A percentile compares a stretch with the other conserved stretches of the same genome.
Evolutionary conservation across 1,139 yeast genomes (phyloP).

Genomic region (Diutina pseudorugosa): DNA sequence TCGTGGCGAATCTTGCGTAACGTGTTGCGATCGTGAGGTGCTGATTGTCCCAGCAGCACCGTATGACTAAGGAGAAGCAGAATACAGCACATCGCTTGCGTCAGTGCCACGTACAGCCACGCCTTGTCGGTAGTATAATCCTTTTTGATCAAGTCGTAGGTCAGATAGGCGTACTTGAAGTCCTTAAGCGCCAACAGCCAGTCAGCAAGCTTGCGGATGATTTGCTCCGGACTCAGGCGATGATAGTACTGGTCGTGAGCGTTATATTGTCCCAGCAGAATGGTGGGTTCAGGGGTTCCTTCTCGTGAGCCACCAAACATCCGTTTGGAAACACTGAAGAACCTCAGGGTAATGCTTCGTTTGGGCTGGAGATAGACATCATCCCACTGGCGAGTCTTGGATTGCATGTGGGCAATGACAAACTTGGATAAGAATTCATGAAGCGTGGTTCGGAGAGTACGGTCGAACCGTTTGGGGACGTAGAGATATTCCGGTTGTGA

Average conservation of each 20-base stretch:
- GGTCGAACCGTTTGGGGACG: slow-evolving; percentile 26
- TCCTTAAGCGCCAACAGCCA: slow-evolving; percentile 86
- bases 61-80: slow-evolving; percentile 62
- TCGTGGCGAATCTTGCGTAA: slow-evolving; percentile 50
- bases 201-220: slow-evolving; percentile 75
- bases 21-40: slow-evolving; percentile 31
- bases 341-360: slow-evolving; percentile 59
- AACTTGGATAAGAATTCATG: slow-evolving; percentile 44
- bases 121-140: slow-evolving; percentile 74
- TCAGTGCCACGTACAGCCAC: slow-evolving; percentile 72
- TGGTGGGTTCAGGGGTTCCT: slow-evolving; percentile 4
- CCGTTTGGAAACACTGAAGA: slow-evolving; percentile 56
- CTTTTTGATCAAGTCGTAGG: slow-evolving; percentile 72
- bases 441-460: slow-evolving; percentile 29
- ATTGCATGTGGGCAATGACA: slow-evolving; percentile 71
- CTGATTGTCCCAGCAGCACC: slow-evolving; percentile 12
- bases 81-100: slow-evolving; percentile 78
- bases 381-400: slow-evolving; percentile 64
- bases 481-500: slow-evolving; percentile 7
- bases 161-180: slow-evolving; percentile 72
- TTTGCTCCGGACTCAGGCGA: slow-evolving; percentile 58
- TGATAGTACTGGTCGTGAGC: slow-evolving; percentile 41
- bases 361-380: slow-evolving; percentile 61
- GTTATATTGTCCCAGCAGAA: slow-evolving; percentile 20
- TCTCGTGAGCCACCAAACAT: slow-evolving; percentile 24